Evolutionary conservation across 371 early-diverging fungal genomes (phyloP), one percentile per base, ranked within the genome.

Genomic region (Zychaea mexicana): DNA sequence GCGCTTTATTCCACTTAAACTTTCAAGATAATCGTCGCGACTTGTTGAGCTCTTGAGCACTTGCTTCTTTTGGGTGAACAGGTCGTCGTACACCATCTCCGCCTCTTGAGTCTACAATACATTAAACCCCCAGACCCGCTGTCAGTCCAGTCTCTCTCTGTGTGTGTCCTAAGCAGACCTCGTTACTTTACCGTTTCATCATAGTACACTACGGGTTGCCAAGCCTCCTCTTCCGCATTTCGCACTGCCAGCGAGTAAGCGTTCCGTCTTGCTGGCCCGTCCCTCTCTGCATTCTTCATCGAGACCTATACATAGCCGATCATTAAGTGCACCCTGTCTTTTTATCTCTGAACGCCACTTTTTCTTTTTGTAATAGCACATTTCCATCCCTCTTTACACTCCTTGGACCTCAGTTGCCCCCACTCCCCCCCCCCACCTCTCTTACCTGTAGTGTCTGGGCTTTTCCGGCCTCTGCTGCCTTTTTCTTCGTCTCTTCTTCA

Each of bases 201-300:
- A 73, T 82, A 91, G 61, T 92, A 88, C 5, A 77, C 68, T 60
- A 94, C 77, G 15, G 80, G 75, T 49, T 85, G 80, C 94, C 94
- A 96, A 17, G 82, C 80, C 66, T 96, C 96, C 47, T 90, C 89
- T 32, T 92, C 92, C 21, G 90, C 81, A 79, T 85, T 77, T 69
- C 89, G 66, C 62, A 74, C 78, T 26, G 80, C 73, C 64, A 88
- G 74, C 0, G 87, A 88, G 62, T 81, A 86, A 60, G 85, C 61
- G 56, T 86, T 87, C 60, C 77, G 77, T 46, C 81, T 74, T 3
- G 76, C 64, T 31, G 72, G 68, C 19, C 77, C 85, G 22, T 86
- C 86, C 9, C 82, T 77, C 38, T 86, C 86, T 42, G 81, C 67
- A 47, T 81, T 79, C 36, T 86, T 82, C 30, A 88, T 78, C 2